Percentiles rank a stretch among this genome's conserved stretches.
Conservation (phyloP, 352 stramenopile species). For the Phytophthora citricola region DNA sequence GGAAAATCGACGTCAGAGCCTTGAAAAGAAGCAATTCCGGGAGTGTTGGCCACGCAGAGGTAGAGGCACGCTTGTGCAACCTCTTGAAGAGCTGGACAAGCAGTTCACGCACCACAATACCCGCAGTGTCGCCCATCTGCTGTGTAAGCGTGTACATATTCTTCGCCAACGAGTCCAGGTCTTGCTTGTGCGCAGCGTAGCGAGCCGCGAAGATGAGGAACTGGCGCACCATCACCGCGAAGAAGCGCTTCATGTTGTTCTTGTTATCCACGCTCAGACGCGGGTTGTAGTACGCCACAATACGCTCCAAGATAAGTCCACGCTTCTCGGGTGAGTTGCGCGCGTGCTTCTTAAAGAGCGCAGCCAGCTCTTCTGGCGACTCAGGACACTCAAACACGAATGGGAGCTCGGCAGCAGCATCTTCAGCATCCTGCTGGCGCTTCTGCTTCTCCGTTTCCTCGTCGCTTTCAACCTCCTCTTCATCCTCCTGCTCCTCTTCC, state of each 20-base stretch:
- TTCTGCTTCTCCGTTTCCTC: constrained; percentile 90
- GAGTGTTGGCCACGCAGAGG: constrained; percentile 87
- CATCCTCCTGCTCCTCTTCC: constrained; percentile 50
- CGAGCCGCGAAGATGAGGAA: constrained; percentile 92
- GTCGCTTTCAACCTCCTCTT: constrained; percentile 46
- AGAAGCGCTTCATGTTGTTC: constrained; percentile 96
- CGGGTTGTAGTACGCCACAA: constrained; percentile 95
- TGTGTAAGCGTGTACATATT: constrained; percentile 91
- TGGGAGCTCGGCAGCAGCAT: constrained; percentile 87
- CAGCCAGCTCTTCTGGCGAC: constrained; percentile 89
- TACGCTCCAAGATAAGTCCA: constrained; percentile 91
- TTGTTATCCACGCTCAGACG: constrained; percentile 94
- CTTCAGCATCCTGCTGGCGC: constrained; percentile 51
- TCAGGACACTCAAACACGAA: constrained; percentile 96
- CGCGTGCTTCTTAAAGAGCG: constrained; percentile 91
- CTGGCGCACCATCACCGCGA: constrained; percentile 93
- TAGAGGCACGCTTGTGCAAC: constrained; percentile 62
- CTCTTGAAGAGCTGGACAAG: constrained; percentile 92
- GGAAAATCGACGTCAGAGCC: constrained; percentile 92
- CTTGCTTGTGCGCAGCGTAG: constrained; percentile 71
- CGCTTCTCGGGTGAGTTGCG: constrained; percentile 73
- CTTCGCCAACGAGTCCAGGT: constrained; percentile 84
- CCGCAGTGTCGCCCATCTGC: constrained; percentile 90
- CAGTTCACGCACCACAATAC: constrained; percentile 88
- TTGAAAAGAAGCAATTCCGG: constrained; percentile 92